phyloP scores from a whole-genome alignment of 2,329 filamentous ascomycete genomes.

The Xylaria sp. region DNA sequence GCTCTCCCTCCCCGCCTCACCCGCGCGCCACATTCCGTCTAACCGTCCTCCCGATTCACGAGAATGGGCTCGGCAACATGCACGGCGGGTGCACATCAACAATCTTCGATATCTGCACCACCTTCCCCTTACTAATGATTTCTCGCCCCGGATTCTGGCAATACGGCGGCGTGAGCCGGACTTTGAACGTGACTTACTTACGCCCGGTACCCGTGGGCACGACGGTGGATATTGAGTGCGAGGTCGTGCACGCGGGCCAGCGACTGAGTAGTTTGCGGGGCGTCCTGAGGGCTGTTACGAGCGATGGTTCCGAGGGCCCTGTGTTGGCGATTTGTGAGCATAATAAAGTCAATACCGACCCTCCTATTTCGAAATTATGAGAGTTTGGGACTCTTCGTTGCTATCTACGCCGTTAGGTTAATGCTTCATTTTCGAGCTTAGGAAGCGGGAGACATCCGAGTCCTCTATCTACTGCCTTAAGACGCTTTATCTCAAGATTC shows the following conservation, averaged over 20 bases:
- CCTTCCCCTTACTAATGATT: slow-evolving; percentile 61
- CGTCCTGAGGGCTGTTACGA: slow-evolving; percentile 51
- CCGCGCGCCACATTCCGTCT: slow-evolving; percentile 53
- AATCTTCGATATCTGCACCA: slow-evolving; percentile 71
- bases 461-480: too few relatives aligned
- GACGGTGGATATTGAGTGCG: slow-evolving; percentile 51
- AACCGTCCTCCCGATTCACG: slow-evolving; percentile 56
- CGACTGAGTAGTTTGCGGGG: slow-evolving; percentile 52
- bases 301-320: slow-evolving; percentile 44
- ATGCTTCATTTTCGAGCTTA: too few relatives aligned
- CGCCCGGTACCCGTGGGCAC: slow-evolving; percentile 61
- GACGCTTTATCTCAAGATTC: too few relatives aligned
- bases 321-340: slow-evolving; percentile 58
- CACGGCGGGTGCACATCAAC: slow-evolving; percentile 70
- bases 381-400: background rate
- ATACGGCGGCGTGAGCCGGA: slow-evolving; percentile 67
- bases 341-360: slow-evolving; percentile 59
- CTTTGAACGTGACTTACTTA: slow-evolving; percentile 70
- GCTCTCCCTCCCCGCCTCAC: slow-evolving; percentile 43
- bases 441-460: too few relatives aligned
- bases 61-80: slow-evolving; percentile 60
- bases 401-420: too few relatives aligned
- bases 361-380: slow-evolving; percentile 35
- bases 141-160: slow-evolving; percentile 66
- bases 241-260: slow-evolving; percentile 54